Evolutionary conservation across 2,329 filamentous ascomycete species (phyloP).

Genomic region (Cytospora leucostoma): DNA sequence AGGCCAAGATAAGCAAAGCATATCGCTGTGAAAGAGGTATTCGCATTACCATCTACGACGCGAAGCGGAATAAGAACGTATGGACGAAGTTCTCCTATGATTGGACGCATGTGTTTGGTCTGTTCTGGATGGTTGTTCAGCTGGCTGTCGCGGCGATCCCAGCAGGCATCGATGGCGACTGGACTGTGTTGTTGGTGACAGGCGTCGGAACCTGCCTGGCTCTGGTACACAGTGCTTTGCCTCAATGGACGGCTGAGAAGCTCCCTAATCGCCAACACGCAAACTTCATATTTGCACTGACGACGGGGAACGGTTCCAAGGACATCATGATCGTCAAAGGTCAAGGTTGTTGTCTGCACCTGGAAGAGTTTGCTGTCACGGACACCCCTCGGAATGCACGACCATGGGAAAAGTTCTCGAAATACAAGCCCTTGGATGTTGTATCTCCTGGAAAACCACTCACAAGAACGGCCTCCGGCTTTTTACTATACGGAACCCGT

Average conservation of each 20-base stretch:
- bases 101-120: slow-evolving; percentile 31
- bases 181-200: slow-evolving; percentile 45
- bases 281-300: slow-evolving; percentile 40
- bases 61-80: slow-evolving; percentile 30
- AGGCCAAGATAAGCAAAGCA: background rate
- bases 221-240: slow-evolving; percentile 38
- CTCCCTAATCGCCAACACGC: slow-evolving; percentile 40
- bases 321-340: slow-evolving; percentile 44
- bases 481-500: too few relatives aligned
- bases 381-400: slow-evolving; percentile 13
- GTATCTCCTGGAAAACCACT: too few relatives aligned
- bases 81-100: slow-evolving; percentile 26
- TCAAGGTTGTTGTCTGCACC: slow-evolving; percentile 38
- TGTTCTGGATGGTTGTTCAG: slow-evolving; percentile 35
- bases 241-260: slow-evolving; percentile 48
- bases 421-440: background rate
- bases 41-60: slow-evolving; percentile 33
- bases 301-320: slow-evolving; percentile 43
- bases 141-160: slow-evolving; percentile 41
- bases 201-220: slow-evolving; percentile 41
- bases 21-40: background rate
- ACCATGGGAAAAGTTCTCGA: slow-evolving; percentile 22
- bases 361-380: slow-evolving; percentile 43
- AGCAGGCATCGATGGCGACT: slow-evolving; percentile 37
- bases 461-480: too few relatives aligned